Base-by-base conservation (phyloP, 2,329 filamentous ascomycete species). In the Hyphodiscus sp. region DNA sequence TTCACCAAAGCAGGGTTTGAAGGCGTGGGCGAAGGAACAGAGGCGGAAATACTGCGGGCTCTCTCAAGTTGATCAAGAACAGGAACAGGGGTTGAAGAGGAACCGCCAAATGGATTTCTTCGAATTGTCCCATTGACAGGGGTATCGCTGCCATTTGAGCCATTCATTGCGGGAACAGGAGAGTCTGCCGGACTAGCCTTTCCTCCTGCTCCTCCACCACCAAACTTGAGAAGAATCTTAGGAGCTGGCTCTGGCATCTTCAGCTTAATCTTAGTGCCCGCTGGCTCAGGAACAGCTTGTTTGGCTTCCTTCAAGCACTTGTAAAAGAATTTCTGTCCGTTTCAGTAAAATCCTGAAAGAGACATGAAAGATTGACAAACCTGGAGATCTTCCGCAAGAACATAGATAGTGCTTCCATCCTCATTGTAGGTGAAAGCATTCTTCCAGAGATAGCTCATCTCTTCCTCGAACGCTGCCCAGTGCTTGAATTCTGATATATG, bases 341-440 rank as follows among this genome's bases (percentile, higher is more conserved):
- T 45, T 64, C 48, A 63, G 53, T 46, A 54, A 53, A 41, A n/a
- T 29, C n/a, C 2, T 10, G 47, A 30, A 20, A 11, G 19, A 20
- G 26, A 47, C 7, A n/a, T 20, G 15, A 63, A 47, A 44, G 20
- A 49, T 67, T 47, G 44, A 62, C 70, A 50, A 73, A 89, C 89
- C 81, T 95, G 85, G 7, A 96, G 80, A 55, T 94, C 84, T 47
- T 84, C 81, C 0, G 90, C 89, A 56, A 94, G 75, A 20, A 81
- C 76, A 59, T 85, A 89, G 49, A 96, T 91, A 16, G 90, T 86
- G 65, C 91, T 96, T 3, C 86, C 88, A 66, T 96, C 91, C 69
- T 96, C 89, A 61, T 96, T 96, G 74, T 92, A 96, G 55, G 86
- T 86, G 64, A 84, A 87, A 0, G 91, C 90, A 69, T 96, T 96